A percentile compares a stretch with the other conserved stretches of the same genome.
Conservation (phyloP, 306 rosid species). For the Cyamopsis tetragonoloba region DNA sequence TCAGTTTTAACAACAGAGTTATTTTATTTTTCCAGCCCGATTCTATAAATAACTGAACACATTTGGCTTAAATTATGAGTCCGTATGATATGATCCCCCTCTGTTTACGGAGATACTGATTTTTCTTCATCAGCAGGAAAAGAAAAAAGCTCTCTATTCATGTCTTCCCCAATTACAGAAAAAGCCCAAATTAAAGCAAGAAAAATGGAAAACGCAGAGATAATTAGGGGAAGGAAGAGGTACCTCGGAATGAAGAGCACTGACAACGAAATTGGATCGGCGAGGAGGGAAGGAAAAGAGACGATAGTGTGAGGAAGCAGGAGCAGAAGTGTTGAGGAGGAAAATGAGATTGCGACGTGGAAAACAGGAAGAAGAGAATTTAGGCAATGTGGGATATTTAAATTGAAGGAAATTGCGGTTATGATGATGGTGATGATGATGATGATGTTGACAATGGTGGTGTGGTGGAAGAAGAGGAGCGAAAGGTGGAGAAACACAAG, state of each 20-base stretch:
- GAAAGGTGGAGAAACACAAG: neutral
- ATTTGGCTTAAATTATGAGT: no score
- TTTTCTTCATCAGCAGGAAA: no score
- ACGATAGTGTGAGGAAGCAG: neutral
- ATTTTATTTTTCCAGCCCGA: no score
- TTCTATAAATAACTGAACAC: no score
- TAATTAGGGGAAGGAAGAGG: neutral
- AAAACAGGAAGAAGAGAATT: neutral
- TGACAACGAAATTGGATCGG: conserved; percentile 21
- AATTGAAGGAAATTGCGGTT: neutral
- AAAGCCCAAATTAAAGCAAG: no score
- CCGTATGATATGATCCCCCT: no score
- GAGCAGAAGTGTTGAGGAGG: neutral
- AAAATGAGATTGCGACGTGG: neutral
- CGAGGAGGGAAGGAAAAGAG: conserved; percentile 24
- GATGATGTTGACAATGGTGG: neutral
- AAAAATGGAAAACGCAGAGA: no score
- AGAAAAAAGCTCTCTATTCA: no score
- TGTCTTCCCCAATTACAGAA: no score
- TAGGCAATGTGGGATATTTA: conserved; percentile 14
- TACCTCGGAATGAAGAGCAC: conserved; percentile 67
- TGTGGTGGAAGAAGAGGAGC: conserved; percentile 10
- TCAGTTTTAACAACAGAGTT: no score
- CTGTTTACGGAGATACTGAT: no score
- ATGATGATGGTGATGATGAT: neutral